phyloP scores from a whole-genome alignment of 2,329 filamentous ascomycete genomes.

The Coleophoma eucalyptorum region DNA sequence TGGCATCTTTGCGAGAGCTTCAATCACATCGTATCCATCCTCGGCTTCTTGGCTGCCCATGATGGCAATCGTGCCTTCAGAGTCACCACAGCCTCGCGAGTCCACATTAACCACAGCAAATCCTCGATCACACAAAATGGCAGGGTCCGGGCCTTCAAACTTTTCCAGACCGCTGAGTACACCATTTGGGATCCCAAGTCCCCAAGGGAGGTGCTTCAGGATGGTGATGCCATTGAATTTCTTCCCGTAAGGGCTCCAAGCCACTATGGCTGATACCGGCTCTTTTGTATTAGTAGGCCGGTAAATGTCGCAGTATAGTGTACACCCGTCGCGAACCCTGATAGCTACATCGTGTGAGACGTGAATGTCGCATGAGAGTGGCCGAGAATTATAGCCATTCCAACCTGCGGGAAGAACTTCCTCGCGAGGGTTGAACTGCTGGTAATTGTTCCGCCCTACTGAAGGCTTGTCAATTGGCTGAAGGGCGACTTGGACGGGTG shows the following conservation, averaged over 20 bases:
- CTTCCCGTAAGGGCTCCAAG: conserved; percentile 1
- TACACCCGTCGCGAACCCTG: conserved; percentile 16
- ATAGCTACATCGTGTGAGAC: conserved; percentile 12
- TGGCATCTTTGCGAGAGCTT: conserved; percentile 9
- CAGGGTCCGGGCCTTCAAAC: conserved; percentile 19
- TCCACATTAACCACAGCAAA: conserved; percentile 21
- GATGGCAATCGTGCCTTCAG: conserved; percentile 10
- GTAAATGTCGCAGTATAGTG: conserved; percentile 14
- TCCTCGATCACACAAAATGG: conserved; percentile 15
- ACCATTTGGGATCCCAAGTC: conserved; percentile 16
- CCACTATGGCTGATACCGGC: conserved; percentile 10
- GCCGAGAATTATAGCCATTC: background rate
- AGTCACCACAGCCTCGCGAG: conserved; percentile 13
- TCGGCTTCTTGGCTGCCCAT: conserved; percentile 9
- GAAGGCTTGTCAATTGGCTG: too few species aligned
- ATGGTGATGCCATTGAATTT: conserved; percentile 1
- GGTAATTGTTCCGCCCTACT: too few species aligned
- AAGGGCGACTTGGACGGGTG: too few species aligned
- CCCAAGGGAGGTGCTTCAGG: conserved; percentile 10
- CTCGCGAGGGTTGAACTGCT: background rate
- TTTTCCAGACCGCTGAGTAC: conserved; percentile 14
- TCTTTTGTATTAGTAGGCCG: conserved; percentile 6
- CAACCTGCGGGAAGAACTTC: background rate
- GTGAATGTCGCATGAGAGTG: background rate
- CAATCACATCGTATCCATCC: conserved; percentile 19